Conservation (phyloP, 2,329 filamentous ascomycete species). For the Trichoderma semiorbis region DNA sequence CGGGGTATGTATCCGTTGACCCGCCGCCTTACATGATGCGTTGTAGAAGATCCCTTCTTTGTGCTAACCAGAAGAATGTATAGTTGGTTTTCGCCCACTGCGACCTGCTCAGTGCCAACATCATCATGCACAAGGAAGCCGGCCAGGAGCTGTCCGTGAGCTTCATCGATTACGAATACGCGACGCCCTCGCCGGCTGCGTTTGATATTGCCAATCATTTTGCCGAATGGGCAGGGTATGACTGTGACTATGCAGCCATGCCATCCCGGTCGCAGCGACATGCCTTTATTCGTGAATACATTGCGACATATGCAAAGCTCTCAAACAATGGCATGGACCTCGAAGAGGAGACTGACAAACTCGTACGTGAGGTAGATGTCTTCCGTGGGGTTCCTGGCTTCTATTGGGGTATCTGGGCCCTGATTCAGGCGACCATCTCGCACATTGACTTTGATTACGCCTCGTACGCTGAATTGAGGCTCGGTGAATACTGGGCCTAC, state of each 20-base stretch:
- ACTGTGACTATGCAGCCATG: slow-evolving; percentile 83
- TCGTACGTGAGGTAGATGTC: slow-evolving; percentile 77
- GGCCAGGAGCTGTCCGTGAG: slow-evolving; percentile 43
- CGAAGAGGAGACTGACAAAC: slow-evolving; percentile 61
- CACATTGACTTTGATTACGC: slow-evolving; percentile 97
- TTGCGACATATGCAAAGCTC: slow-evolving; percentile 65
- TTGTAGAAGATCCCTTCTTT: not conserved
- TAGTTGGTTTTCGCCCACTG: slow-evolving; percentile 91
- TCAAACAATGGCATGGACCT: slow-evolving; percentile 45
- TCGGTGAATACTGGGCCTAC: slow-evolving; percentile 94
- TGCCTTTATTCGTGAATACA: slow-evolving; percentile 80
- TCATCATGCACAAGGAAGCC: slow-evolving; percentile 66
- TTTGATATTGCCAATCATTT: slow-evolving; percentile 99
- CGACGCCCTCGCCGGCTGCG: slow-evolving; percentile 85
- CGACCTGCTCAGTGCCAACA: slow-evolving; percentile 93
- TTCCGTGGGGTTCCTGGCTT: slow-evolving; percentile 90
- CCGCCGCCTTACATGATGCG: not conserved
- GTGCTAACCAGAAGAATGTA: not conserved
- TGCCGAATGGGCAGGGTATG: slow-evolving; percentile 95
- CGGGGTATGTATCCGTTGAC: slow-evolving; percentile 51
- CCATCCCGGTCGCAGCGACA: slow-evolving; percentile 74
- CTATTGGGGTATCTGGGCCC: slow-evolving; percentile 88
- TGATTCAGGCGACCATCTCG: slow-evolving; percentile 92
- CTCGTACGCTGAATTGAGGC: slow-evolving; percentile 77
- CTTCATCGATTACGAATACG: slow-evolving; percentile 99